Evolutionary conservation across 2,329 filamentous ascomycete genomes (phyloP).

Genomic region (Fusarium agapanthi): DNA sequence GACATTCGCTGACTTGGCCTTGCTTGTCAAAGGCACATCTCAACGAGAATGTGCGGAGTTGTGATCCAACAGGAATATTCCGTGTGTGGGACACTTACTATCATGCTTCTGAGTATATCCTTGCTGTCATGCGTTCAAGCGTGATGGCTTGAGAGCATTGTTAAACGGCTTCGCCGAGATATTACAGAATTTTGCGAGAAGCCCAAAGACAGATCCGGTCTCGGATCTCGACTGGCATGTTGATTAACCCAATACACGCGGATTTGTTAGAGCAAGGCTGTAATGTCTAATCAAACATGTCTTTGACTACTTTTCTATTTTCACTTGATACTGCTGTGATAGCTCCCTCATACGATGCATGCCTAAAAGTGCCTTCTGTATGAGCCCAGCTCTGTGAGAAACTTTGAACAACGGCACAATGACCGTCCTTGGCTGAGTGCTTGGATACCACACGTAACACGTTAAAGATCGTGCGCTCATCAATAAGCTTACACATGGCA

Average conservation of each 20-base stretch:
- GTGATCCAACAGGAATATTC: constrained; percentile 16
- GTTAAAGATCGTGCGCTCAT: background rate
- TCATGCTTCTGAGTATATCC: background rate
- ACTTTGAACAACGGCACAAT: background rate
- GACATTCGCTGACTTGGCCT: background rate
- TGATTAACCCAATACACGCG: background rate
- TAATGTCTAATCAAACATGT: background rate
- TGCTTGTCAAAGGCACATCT: constrained; percentile 9
- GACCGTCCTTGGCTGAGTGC: background rate
- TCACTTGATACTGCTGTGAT: background rate
- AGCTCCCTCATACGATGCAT: background rate
- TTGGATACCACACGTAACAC: background rate
- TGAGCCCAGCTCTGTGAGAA: background rate
- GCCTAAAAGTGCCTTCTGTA: background rate
- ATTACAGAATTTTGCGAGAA: background rate
- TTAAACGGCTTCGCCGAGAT: background rate
- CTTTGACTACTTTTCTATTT: background rate
- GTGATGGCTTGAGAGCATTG: background rate
- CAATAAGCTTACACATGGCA: background rate
- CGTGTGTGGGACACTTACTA: background rate
- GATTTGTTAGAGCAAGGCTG: background rate
- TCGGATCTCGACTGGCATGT: background rate
- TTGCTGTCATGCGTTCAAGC: background rate
- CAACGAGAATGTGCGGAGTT: background rate
- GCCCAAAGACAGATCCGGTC: background rate